Evolutionary conservation across 2,329 filamentous ascomycete species (phyloP), one percentile per base, ranked within the genome.

Genomic region (Claviceps arundinis): DNA sequence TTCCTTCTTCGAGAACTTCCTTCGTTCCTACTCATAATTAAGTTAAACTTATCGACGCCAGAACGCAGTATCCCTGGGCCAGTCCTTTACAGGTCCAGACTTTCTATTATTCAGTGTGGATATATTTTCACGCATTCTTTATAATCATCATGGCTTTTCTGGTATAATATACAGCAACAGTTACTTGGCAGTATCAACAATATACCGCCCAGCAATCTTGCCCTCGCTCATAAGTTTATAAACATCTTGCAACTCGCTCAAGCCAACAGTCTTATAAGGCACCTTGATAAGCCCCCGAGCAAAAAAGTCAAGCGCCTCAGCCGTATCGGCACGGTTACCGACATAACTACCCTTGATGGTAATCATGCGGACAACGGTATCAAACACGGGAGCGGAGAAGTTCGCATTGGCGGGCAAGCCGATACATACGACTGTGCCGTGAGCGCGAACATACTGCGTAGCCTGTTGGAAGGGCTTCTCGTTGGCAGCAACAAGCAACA

Each of bases 381-480:
- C 84, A 67, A 96, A 95, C 52, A 96, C 89, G 41, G 89, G 87
- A 1, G 90, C 89, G 60, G 79, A 80, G 57, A 96, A 77, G 69
- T 76, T 86, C 2, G 90, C 89, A 57, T 83, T 77, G 40, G 87
- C 84, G 5, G 91, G 91, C 26, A 96, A 75, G 63, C 90, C 91
- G 62, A 97, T 93, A 70, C 87, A 91, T 56, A 96, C 80, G 63
- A 96, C 86, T 41, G 81, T 78, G 54, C 91, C 91, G 55, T 82
- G 81, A 52, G 88, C 79, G 55, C 91, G 86, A 56, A 95, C 84
- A 70, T 96, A 95, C 69, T 80, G 83, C 47, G 87, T 82, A 43
- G 91, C 91, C 73, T 96, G 90, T 73, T 95, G 89, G 82, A 96
- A 96, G 51, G 91, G 91, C 75, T 85, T 88, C 78, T 96, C 90